phyloP scores from a whole-genome alignment of 257 asterid genomes.

The Schizonepeta tenuifolia region DNA sequence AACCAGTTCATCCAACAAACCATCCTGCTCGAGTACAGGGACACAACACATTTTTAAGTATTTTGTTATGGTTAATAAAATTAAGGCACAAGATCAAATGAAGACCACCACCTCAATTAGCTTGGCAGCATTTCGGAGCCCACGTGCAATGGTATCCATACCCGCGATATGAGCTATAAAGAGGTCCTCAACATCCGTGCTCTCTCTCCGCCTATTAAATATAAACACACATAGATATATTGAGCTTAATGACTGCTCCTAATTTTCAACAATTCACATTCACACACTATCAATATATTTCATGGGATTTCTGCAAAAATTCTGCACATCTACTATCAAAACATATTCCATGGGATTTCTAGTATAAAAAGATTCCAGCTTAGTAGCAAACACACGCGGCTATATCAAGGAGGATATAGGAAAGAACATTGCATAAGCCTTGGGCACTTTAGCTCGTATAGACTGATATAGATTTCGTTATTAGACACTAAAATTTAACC shows the following conservation, averaged over 20 bases:
- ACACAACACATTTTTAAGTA: background rate
- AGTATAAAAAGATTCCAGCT: too few relatives aligned
- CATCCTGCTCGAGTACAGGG: conserved; percentile 54
- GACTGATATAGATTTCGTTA: background rate
- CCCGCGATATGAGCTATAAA: conserved; percentile 95
- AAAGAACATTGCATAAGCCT: too few relatives aligned
- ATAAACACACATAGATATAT: background rate
- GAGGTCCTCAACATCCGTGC: conserved; percentile 94
- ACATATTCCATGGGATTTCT: too few relatives aligned
- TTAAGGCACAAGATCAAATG: background rate
- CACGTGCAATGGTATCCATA: conserved; percentile 96
- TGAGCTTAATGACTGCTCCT: background rate
- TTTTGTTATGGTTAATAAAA: background rate
- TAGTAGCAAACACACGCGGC: too few relatives aligned
- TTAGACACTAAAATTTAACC: background rate
- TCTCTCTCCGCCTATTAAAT: conserved; percentile 82
- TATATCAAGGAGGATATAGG: too few relatives aligned
- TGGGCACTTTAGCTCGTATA: too few relatives aligned
- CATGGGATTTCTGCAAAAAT: background rate
- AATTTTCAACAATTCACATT: background rate
- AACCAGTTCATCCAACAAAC: conserved; percentile 66
- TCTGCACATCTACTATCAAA: background rate
- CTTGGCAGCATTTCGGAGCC: conserved; percentile 91
- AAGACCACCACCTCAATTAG: conserved; percentile 60
- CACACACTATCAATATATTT: background rate